Base-by-base conservation (phyloP, 2,329 filamentous ascomycete genomes). In the Arthrobotrys sphaeroides region DNA sequence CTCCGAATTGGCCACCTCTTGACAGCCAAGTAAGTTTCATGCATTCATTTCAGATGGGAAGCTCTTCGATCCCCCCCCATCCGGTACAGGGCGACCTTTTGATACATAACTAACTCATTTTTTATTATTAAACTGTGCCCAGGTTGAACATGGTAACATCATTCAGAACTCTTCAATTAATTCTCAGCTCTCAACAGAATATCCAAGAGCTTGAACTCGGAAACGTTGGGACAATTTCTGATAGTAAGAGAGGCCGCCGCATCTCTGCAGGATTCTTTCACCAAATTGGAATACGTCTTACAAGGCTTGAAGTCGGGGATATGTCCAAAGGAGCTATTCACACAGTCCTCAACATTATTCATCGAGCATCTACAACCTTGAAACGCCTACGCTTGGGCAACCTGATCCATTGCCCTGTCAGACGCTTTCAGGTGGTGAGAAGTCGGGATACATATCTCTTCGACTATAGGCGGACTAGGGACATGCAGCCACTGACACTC, bases 141-240 rank as follows among this genome's bases (percentile, higher is more conserved):
- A 69, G 65, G 26, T 69, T 72, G 42, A 47, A 31, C 22, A 45
- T n/a, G 1, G 26, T 45, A 26, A 64, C 59, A n/a, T 72, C 59
- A 4, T 4, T 59, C 18, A 26, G n/a, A 59, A 57, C 59, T 2
- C 36, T 70, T 10, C 4, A 3, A 9, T 42, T 33, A 1, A 55
- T 70, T 7, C 45, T 70, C 5, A 18, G 12, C 5, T 13, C 22
- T 3, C 66, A 70, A 20, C 12, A 13, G 5, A 38, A 36, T 16
- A 6, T 70, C 22, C 53, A 36, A 62, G 26, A 70, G 9, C 26
- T 70, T 3, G 22, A 49, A 20, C 45, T 64, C 16, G 66, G 66
- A 13, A 57, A 70, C 33, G 9, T 70, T 18, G 47, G 47, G 10
- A 31, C 24, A 5, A 18, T 16, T n/a, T 1, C 13, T 51, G 47